phyloP scores from a whole-genome alignment of 208 protist genomes.

The Tritrichomonas musculus region DNA sequence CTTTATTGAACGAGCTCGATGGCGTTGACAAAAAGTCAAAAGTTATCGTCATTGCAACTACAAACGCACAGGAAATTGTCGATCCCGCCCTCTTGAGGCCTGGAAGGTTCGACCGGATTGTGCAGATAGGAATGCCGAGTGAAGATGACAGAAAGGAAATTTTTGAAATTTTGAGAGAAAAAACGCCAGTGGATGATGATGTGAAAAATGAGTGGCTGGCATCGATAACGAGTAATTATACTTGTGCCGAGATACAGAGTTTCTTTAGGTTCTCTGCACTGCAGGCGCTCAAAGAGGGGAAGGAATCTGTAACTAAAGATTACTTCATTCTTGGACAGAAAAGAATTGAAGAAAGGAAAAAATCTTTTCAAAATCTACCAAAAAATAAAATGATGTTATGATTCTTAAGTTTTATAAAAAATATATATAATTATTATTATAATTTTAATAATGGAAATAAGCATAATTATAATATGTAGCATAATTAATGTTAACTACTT shows the following conservation, averaged over 20 bases:
- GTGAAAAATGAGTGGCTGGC: not conserved
- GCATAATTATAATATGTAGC: no score
- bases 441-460: no score
- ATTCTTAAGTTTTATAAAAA: no score
- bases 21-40: not conserved
- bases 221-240: not conserved
- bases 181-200: not conserved
- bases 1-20: conserved; percentile 41
- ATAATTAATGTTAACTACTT: no score
- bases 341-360: not conserved
- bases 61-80: not conserved
- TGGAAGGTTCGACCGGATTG: conserved; percentile 8
- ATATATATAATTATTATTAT: no score
- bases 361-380: no score
- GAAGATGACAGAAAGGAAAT: not conserved
- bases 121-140: not conserved
- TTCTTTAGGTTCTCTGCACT: conserved; percentile 18
- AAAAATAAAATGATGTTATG: no score
- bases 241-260: not conserved
- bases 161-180: not conserved
- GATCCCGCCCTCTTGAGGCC: conserved; percentile 34
- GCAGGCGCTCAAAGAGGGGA: not conserved
- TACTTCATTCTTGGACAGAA: not conserved
- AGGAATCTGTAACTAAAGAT: not conserved
- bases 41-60: conserved; percentile 35